phyloP scores from a whole-genome alignment of 2,329 filamentous ascomycete species.

The Cercospora citrullina region DNA sequence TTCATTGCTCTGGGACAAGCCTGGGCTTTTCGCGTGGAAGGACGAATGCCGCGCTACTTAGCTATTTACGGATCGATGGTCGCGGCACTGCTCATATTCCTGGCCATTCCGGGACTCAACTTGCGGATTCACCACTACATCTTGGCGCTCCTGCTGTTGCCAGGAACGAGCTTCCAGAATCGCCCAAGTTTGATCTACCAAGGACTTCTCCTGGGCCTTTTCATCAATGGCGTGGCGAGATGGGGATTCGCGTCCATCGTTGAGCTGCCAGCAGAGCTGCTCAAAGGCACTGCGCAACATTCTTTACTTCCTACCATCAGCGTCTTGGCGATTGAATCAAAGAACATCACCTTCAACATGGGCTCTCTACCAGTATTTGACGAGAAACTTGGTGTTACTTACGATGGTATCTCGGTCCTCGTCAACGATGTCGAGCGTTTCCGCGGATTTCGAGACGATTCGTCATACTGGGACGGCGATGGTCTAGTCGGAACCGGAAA shows the following conservation, averaged over 20 bases:
- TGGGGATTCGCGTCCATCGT: constrained; percentile 93
- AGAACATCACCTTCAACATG: constrained; percentile 68
- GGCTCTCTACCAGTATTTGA: constrained; percentile 37
- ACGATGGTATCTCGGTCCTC: constrained; percentile 75
- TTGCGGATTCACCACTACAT: constrained; percentile 96
- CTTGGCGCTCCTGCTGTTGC: constrained; percentile 78
- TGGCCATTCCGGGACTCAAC: constrained; percentile 72
- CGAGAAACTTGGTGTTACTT: constrained; percentile 48
- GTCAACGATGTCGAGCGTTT: constrained; percentile 86
- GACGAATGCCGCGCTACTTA: constrained; percentile 73
- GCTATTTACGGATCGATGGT: constrained; percentile 73
- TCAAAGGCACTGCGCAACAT: constrained; percentile 55
- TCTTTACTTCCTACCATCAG: constrained; percentile 58
- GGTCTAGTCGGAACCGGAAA: constrained; percentile 24
- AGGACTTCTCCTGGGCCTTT: constrained; percentile 83
- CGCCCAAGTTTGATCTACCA: constrained; percentile 83
- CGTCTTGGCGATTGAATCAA: constrained; percentile 48
- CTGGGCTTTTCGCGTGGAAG: constrained; percentile 84
- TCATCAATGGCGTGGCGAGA: constrained; percentile 88
- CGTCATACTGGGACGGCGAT: constrained; percentile 46
- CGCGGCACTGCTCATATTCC: constrained; percentile 65
- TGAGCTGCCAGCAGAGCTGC: constrained; percentile 73
- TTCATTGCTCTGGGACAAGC: constrained; percentile 72
- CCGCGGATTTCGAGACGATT: constrained; percentile 65
- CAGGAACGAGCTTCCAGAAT: constrained; percentile 86